Conservation (phyloP, 306 rosid species). For the Carpinus viminea region DNA sequence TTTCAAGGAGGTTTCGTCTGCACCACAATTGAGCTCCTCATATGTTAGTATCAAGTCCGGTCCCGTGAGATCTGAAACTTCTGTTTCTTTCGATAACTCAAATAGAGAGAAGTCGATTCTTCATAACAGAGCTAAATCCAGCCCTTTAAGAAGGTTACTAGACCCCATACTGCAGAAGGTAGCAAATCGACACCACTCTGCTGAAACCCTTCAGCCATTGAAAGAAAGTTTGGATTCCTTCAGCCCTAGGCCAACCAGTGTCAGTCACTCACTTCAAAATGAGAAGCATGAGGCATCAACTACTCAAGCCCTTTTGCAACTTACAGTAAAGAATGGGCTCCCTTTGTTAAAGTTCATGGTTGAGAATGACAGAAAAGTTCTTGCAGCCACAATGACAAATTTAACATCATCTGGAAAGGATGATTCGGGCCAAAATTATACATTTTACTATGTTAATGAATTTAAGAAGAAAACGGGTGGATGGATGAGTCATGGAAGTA, state of each 20-base stretch:
- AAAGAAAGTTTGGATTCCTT: constrained; percentile 42
- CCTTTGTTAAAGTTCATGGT: constrained; percentile 73
- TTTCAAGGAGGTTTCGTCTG: constrained; percentile 65
- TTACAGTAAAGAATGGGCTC: constrained; percentile 66
- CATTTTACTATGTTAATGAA: constrained; percentile 76
- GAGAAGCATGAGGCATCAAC: constrained; percentile 52
- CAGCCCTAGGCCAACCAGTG: constrained; percentile 36
- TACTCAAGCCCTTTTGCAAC: constrained; percentile 67
- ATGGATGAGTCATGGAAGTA: constrained; percentile 71
- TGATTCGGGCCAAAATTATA: constrained; percentile 52
- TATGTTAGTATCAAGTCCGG: constrained; percentile 62
- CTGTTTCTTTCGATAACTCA: constrained; percentile 35
- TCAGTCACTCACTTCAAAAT: constrained; percentile 34
- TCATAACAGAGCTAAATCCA: constrained; percentile 72
- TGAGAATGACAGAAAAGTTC: constrained; percentile 50
- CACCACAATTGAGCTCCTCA: constrained; percentile 56
- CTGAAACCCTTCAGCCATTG: constrained; percentile 33
- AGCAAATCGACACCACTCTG: constrained; percentile 38
- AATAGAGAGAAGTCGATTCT: constrained; percentile 45
- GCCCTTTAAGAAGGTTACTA: constrained; percentile 67
- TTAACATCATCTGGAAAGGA: constrained; percentile 59
- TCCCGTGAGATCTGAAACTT: constrained; percentile 54
- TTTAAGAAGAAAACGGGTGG: constrained; percentile 70
- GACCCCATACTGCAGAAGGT: constrained; percentile 72
- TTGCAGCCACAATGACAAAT: constrained; percentile 68